Evolutionary conservation across 805 yeast genomes (phyloP), one percentile per base, ranked within the genome.

Genomic region (Yueomyces sinensis): DNA sequence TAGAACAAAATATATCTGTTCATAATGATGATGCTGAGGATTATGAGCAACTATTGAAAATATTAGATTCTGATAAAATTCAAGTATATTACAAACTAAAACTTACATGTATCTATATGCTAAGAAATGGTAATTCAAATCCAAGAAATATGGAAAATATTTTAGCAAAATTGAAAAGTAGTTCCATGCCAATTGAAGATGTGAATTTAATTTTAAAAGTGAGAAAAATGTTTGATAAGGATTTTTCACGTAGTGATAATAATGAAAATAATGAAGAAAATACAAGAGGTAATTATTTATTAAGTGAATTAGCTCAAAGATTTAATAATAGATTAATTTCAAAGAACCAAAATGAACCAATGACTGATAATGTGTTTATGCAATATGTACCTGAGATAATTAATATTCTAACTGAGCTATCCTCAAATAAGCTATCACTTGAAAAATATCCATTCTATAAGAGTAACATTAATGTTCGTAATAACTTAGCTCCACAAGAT

Each of bases 1-100:
- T 87, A 31, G 95, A 91, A 57, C 99, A 91, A 57, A 72, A 77
- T 29, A 63, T 91, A 38, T 76, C 84, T 1, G 75, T 87, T 39
- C 72, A 66, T 38, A 76, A 72, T 32, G 67, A 66, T 32, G 80
- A 75, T 44, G 58, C 64, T 29, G 48, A 56, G 0, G 86, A 86
- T 46, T 64, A 72, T 19, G 57, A 65, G 31, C 72, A 69, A 30
- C 49, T 89, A 37, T 66, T 73, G 38, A 64, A 64, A 29, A 42
- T 82, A n/a, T 45, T 89, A n/a, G 45, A 41, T 14, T 44, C 54
- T n/a, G 24, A 27, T 17, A 63, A 67, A 13, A 43, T 74, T 13
- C 56, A 72, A 5, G 66, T 72, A 4, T 62, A 62, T 16, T 63
- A 74, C 37, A 89, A 89, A 52, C 50, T 87, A 37, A 76, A 84